Evolutionary conservation across 2,329 filamentous ascomycete genomes (phyloP), one percentile per base, ranked within the genome.

Genomic region (Neonectria coccinea): DNA sequence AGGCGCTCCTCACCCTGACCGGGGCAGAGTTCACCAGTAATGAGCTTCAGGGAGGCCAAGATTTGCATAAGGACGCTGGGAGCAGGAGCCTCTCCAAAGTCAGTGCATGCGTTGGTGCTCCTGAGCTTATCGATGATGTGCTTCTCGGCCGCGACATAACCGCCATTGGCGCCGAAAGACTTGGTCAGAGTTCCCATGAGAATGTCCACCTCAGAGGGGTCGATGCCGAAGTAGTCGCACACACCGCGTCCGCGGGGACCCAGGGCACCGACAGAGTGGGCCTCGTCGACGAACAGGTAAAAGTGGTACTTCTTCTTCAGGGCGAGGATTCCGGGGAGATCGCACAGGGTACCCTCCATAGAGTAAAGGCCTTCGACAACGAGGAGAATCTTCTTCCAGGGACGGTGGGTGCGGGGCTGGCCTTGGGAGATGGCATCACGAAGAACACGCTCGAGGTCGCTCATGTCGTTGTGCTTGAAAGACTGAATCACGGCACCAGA

Each of bases 261-360:
- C 52, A 98, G 87, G 62, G 96, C 96, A 73, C 96, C 96, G 65
- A 99, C 88, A 12, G 94, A 97, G 83, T 99, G 96, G 39, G 96
- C 96, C 81, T 99, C 96, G 74, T 99, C 96, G 65, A 99, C 86
- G 76, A 97, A 99, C 2, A 99, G 88, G 76, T 93, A 88, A 82
- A 97, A 99, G 84, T 97, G 98, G 89, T 99, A 99, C 80, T 92
- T 94, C 78, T 91, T 91, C 88, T 97, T 97, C 70, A 99, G 86
- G 55, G 86, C 87, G 63, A 99, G 82, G 55, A 99, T 84, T 66
- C 93, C 93, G 1, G 96, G 96, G n/a, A 99, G 87, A 78, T 99
- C 96, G 80, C 93, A 96, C 92, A 99, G 97, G 70, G 94, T 97
- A 53, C 96, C 96, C 82, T 99, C 96, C 96, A 99, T 99, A 1